Evolutionary conservation across 83 land plant species (phyloP).

Genomic region (Picea abies): DNA sequence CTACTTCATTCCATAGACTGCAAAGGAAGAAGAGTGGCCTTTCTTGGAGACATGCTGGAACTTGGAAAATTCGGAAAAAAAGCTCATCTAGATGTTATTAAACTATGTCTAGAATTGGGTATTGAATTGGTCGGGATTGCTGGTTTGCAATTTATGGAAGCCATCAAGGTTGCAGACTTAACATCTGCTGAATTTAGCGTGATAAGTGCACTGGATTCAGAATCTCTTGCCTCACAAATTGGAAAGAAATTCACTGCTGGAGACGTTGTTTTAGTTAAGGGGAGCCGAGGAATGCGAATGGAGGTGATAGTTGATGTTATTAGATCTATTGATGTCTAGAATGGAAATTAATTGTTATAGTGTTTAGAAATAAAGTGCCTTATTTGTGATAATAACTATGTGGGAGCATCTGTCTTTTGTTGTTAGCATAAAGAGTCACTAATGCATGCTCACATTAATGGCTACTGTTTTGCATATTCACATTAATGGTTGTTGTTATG

Average conservation of each 20-base stretch:
- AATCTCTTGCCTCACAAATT: conserved; percentile 28
- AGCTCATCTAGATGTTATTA: conserved; percentile 34
- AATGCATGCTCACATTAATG: too few relatives aligned
- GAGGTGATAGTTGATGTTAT: conserved; percentile 42
- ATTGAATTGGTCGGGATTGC: conserved; percentile 37
- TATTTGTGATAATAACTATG: too few relatives aligned
- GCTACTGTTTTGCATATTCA: too few relatives aligned
- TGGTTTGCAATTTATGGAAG: conserved; percentile 38
- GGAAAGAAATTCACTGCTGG: conserved; percentile 14
- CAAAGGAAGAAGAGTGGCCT: conserved; percentile 37
- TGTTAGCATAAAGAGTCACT: too few relatives aligned
- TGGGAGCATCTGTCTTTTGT: too few relatives aligned
- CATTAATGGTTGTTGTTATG: too few relatives aligned
- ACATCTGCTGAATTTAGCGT: conserved; percentile 9
- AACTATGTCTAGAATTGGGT: conserved; percentile 30
- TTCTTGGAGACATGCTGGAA: conserved; percentile 66
- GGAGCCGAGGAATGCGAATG: conserved; percentile 55
- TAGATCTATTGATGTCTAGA: conserved; percentile 35
- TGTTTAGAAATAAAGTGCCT: conserved; percentile 24
- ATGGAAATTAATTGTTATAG: conserved; percentile 17
- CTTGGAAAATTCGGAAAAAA: conserved; percentile 28
- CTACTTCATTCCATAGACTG: conserved; percentile 36
- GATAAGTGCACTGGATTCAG: conserved; percentile 27
- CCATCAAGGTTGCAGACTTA: conserved; percentile 24
- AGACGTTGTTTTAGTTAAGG: conserved; percentile 61